Evolutionary conservation across 2,329 filamentous ascomycete genomes (phyloP).

Genomic region (Diaporthe aspalathi): DNA sequence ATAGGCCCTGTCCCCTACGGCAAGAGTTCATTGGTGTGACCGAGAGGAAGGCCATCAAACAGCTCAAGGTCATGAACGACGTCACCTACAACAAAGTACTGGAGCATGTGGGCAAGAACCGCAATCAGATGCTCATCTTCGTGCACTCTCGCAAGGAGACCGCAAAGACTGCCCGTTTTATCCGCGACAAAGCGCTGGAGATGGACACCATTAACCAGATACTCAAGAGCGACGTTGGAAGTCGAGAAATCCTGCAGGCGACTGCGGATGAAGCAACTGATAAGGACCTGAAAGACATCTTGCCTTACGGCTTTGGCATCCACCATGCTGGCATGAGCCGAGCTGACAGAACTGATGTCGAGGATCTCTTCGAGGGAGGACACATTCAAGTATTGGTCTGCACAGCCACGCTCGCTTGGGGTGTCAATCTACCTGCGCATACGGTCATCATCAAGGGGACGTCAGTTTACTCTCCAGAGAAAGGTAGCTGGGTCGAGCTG

Average conservation of each 20-base stretch:
- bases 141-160: conserved; percentile 99
- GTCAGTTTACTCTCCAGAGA: conserved; percentile 97
- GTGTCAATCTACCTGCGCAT: conserved; percentile 96
- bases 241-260: conserved; percentile 86
- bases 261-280: conserved; percentile 87
- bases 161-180: conserved; percentile 95
- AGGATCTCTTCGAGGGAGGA: conserved; percentile 92
- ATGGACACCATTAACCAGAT: conserved; percentile 97
- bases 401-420: conserved; percentile 98
- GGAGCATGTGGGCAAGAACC: conserved; percentile 91
- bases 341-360: conserved; percentile 93
- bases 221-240: conserved; percentile 90
- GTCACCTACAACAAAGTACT: conserved; percentile 98
- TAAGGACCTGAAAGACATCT: conserved; percentile 88
- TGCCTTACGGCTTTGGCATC: conserved; percentile 97
- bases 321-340: conserved; percentile 98
- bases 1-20: conserved; percentile 90
- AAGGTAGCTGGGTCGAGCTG: conserved; percentile 97
- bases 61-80: conserved; percentile 99
- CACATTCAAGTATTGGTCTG: conserved; percentile 95
- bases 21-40: conserved; percentile 98
- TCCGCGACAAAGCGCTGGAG: conserved; percentile 96
- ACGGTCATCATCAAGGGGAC: conserved; percentile 99
- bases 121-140: conserved; percentile 99
- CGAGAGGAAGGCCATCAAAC: conserved; percentile 98